Base-by-base conservation (phyloP, 2,329 filamentous ascomycete genomes). In the Ascochyta koolunga region DNA sequence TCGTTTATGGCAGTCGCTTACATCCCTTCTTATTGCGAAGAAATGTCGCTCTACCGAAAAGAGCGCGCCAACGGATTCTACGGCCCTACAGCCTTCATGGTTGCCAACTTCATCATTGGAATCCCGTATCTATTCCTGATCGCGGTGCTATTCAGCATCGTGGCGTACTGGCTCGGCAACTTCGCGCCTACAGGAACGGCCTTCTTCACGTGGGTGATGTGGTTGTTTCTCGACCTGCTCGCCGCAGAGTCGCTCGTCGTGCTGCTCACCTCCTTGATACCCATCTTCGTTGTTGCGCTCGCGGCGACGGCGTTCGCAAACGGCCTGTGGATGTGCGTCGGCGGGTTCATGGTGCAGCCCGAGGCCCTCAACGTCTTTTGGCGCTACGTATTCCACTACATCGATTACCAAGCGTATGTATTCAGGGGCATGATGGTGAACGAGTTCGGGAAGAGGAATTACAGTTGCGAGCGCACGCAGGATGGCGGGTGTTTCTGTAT, bases 401-500 rank as follows among this genome's bases (percentile, higher is more conserved):
- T 93, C 68, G 89, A 96, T 71, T 96, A 96, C 68, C 90, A 93
- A 76, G 79, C 81, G 36, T 96, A 93, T 65, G 91, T 96, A 3
- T 96, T 96, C 70, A 86, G 93, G 69, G 91, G 90, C 13, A 95
- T 96, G 91, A 95, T 96, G 90, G 86, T 93, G 47, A 96, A 95
- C 67, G 90, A 96, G 76, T 95, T 96, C 71, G 78, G 78, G 1
- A 61, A 82, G 16, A 79, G 89, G 13, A 81, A 78, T 3, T 96
- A 90, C 71, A 71, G 75, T 3, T 93, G 90, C 68, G 75, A 80
- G 58, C 40, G 21, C 29, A 1, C 41, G 41, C 45, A 29, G 10
- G 59, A 47, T 16, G 56, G 68, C 0, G 74, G 73, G 0, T 91
- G 86, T 63, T 80, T 81, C 35, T 96, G 91, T 77, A 88, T 90